Percentiles rank a stretch among this genome's conserved stretches.
Evolutionary conservation across 352 stramenopile genomes (phyloP).

Genomic region (Pythium aphanidermatum): DNA sequence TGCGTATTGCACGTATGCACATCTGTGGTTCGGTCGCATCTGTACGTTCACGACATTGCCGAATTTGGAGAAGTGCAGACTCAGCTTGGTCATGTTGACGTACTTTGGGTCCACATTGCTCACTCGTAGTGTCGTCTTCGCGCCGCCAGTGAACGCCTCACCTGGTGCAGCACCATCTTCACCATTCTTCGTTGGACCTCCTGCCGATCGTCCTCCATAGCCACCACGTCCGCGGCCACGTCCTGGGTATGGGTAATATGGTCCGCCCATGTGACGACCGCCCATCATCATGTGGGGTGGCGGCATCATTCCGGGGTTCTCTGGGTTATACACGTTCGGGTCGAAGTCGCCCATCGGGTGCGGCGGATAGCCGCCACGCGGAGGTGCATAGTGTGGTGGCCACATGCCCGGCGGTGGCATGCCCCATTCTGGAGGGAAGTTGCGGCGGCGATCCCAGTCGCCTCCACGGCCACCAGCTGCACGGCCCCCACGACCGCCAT

Average conservation of each 20-base stretch:
- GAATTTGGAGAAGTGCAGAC: constrained; percentile 84
- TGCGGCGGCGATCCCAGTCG: constrained; percentile 30
- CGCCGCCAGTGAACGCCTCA: constrained; percentile 8
- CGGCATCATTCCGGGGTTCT: constrained; percentile 53
- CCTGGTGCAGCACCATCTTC: constrained; percentile 2
- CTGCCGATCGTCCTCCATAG: constrained; percentile 24
- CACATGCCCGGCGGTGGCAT: constrained; percentile 69
- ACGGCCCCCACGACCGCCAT: neutral
- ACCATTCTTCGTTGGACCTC: constrained; percentile 18
- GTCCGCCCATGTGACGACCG: constrained; percentile 46
- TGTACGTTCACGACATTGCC: constrained; percentile 87
- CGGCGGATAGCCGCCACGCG: constrained; percentile 28
- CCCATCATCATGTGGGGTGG: constrained; percentile 65
- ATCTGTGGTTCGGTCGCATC: constrained; percentile 76
- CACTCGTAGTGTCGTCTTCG: constrained; percentile 76
- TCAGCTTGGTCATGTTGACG: constrained; percentile 87
- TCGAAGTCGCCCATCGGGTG: constrained; percentile 55
- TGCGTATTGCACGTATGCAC: constrained; percentile 83
- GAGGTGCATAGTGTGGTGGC: constrained; percentile 40
- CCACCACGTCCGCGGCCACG: constrained; percentile 24
- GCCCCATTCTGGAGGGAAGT: constrained; percentile 60
- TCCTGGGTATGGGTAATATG: constrained; percentile 32
- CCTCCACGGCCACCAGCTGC: constrained; percentile 1
- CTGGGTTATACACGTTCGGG: constrained; percentile 55
- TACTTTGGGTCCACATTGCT: constrained; percentile 85